Conservation (phyloP, 1,284 basidiomycete genomes). For the Cryptococcus sp. region DNA sequence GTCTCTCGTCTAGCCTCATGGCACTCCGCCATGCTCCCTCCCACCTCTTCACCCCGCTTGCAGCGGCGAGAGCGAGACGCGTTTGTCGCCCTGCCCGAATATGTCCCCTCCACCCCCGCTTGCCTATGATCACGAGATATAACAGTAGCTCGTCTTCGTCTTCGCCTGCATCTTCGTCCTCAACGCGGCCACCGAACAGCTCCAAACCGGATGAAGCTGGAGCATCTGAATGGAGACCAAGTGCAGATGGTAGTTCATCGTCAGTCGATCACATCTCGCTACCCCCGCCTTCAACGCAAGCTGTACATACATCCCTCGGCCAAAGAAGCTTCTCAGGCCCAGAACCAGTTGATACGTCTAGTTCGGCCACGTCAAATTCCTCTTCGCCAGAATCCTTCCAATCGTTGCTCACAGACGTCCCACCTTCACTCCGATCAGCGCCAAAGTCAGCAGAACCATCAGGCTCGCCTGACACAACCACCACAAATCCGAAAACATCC, state of each 20-base stretch:
- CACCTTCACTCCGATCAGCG: too few species aligned
- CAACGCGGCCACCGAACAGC: neutral
- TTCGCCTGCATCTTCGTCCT: neutral
- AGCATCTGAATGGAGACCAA: too few species aligned
- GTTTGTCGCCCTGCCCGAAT: constrained; percentile 1
- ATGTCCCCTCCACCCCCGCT: neutral
- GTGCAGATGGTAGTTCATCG: too few species aligned
- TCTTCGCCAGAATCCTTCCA: too few species aligned
- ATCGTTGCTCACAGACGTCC: too few species aligned
- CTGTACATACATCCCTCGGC: too few species aligned
- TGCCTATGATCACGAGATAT: neutral
- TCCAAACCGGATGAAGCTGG: too few species aligned
- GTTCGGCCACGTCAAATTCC: too few species aligned
- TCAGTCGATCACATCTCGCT: too few species aligned
- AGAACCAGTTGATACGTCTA: too few species aligned
- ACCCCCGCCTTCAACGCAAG: too few species aligned
- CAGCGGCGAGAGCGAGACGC: neutral
- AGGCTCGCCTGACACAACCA: neutral
- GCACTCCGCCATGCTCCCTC: constrained; percentile 14
- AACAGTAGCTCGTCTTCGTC: neutral
- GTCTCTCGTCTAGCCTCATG: neutral
- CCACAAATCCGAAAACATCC: neutral
- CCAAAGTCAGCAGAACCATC: neutral
- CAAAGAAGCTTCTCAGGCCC: too few species aligned
- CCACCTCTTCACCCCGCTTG: neutral